A percentile compares a stretch with the other conserved stretches of the same genome.
Conservation (phyloP, 164 flowering plant genomes). For the Paratinospora sagittata region DNA sequence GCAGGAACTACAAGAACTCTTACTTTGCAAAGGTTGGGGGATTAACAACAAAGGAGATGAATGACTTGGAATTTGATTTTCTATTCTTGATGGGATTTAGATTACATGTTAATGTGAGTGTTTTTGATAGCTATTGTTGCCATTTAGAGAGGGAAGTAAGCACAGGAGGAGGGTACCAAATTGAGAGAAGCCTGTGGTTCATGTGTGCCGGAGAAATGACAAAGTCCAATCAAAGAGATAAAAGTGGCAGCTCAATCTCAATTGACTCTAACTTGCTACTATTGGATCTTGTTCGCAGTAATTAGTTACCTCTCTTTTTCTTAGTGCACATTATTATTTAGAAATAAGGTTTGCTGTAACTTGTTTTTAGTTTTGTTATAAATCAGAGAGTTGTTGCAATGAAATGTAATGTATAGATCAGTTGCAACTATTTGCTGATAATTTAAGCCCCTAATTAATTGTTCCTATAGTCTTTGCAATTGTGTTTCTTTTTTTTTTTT, state of each 20-base stretch:
- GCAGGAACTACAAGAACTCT: conserved; percentile 90
- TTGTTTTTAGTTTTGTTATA: neutral
- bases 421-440: neutral
- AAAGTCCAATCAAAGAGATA: conserved; percentile 29
- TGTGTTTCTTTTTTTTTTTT: no score
- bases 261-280: conserved; percentile 31
- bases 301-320: neutral
- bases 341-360: neutral
- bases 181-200: conserved; percentile 57
- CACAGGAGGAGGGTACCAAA: conserved; percentile 85
- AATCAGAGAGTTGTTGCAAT: neutral
- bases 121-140: conserved; percentile 77
- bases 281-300: conserved; percentile 22
- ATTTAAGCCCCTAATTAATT: no score
- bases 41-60: conserved; percentile 57
- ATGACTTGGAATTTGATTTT: conserved; percentile 68
- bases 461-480: no score
- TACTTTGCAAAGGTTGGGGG: conserved; percentile 92
- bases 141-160: conserved; percentile 94
- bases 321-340: neutral
- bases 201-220: conserved; percentile 65
- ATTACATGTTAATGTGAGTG: conserved; percentile 80
- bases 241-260: conserved; percentile 28
- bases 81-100: conserved; percentile 78
- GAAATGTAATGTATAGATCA: neutral